phyloP scores from a whole-genome alignment of 2,329 filamentous ascomycete species.

The Bipolaris victoriae region DNA sequence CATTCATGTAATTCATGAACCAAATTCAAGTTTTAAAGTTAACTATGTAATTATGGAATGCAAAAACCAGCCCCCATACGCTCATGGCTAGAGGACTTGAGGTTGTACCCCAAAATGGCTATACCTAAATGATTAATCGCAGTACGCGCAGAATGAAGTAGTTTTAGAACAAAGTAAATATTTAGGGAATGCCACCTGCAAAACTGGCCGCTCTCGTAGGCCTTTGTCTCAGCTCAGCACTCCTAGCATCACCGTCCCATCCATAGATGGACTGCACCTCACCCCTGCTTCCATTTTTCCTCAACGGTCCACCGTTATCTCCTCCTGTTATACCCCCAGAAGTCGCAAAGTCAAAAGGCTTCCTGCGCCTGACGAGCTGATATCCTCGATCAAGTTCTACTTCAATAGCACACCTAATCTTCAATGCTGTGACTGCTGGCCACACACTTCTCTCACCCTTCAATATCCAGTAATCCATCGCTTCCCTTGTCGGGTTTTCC shows the following conservation, averaged over 20 bases:
- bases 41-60: too few relatives aligned
- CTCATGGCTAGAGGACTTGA: background rate
- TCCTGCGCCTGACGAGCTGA: slow-evolving; percentile 71
- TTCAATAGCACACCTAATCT: slow-evolving; percentile 83
- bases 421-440: slow-evolving; percentile 83
- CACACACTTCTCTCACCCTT: slow-evolving; percentile 87
- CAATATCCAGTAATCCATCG: slow-evolving; percentile 82
- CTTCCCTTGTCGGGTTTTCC: slow-evolving; percentile 79
- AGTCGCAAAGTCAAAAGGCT: slow-evolving; percentile 46
- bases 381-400: slow-evolving; percentile 87
- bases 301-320: slow-evolving; percentile 18
- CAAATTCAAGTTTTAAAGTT: too few relatives aligned
- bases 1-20: background rate
- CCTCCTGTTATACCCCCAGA: slow-evolving; percentile 16
- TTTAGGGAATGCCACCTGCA: slow-evolving; percentile 22
- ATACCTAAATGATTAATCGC: background rate
- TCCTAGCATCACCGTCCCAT: slow-evolving; percentile 15
- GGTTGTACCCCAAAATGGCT: background rate
- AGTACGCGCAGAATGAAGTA: background rate
- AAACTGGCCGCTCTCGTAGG: slow-evolving; percentile 39
- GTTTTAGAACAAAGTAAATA: background rate
- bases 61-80: background rate
- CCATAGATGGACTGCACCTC: slow-evolving; percentile 22
- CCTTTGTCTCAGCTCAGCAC: slow-evolving; percentile 16
- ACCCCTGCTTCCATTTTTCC: slow-evolving; percentile 33